Base-by-base conservation (phyloP, 176 grass and related monocot genomes). In the Sorghum bicolor region DNA sequence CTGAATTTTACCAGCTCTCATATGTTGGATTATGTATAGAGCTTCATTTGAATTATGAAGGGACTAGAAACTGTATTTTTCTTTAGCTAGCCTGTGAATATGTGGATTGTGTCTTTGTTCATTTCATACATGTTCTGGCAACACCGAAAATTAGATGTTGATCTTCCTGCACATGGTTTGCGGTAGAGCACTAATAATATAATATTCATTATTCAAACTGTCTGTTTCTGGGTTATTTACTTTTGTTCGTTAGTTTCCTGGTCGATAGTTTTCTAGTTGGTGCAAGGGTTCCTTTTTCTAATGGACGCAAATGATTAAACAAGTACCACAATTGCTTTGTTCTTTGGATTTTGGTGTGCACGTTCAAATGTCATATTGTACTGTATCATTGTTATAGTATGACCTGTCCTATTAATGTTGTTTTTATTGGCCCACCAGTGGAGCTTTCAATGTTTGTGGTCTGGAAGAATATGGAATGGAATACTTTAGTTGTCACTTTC, bases 201-300 rank as follows among this genome's bases (percentile, higher is more conserved):
- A 40, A 10, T 80, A 17, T 64, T 58, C 32, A 39, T 22, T 87
- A n/a, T 75, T 38, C 10, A 13, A 58, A 37, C 64, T 75, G 47
- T 57, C 78, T 58, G n/a, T 34, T 34, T 44, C 17, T 52, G 44
- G 41, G 19, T 43, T 58, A 41, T 81, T 61, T 81, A 50, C 19
- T 41, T 44, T 48, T 80, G 53, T 41, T 82, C 15, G 24, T 70
- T 81, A 81, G 43, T 89, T 66, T 48, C 34, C 47, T 85, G 82
- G 62, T 64, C 4, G 31, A 62, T 80, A 64, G 26, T 82, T 72
- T 68, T 68, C 7, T 75, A 65, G n/a, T 53, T 34, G 76, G 40
- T 14, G 8, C 19, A 4, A 39, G 48, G 61, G 61, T 25, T 63
- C 77, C 12, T 67, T 44, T 55, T 85, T 39, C 75, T 79, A 20